Base-by-base conservation (phyloP, 208 protist species). In the Zelonia costaricensis region DNA sequence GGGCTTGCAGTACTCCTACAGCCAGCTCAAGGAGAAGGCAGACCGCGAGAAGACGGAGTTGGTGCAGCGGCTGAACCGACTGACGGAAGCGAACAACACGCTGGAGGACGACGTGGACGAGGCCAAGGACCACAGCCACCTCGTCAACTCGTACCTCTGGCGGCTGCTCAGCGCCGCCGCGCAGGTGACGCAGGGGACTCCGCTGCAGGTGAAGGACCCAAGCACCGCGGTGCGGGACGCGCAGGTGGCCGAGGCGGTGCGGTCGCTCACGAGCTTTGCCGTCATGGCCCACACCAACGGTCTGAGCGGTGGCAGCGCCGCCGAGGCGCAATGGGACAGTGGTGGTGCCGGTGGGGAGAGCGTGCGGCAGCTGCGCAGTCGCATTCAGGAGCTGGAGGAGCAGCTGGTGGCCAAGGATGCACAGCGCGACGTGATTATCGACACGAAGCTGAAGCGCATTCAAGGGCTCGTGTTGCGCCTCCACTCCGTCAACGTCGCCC, bases 381-480 rank as follows among this genome's bases (percentile, higher is more conserved):
- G 78, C 52, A 83, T 91, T 47, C 55, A 61, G 0, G 62, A 55
- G 12, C 55, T 84, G 43, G 70, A 88, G 72, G 56, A 67, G 47
- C 62, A 80, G 44, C 65, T 92, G 22, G 38, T 78, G 12, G 56
- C 70, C 13, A 84, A 80, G 62, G 85, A 91, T 56, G 77, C 84
- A 4, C 80, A 91, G 69, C 64, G 89, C 1, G 89, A 95, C 49
- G 73, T 92, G 10, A 88, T 93, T 33, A 58, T 95, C 4, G 89
- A 95, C 62, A 78, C 78, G 8, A 95, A 95, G 66, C 68, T 95
- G 60, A 91, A 92, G 68, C 77, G 89, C 25, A 93, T 95, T 62
- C 89, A 95, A 44, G 83, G 82, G 4, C 71, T 95, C 18, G 78
- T 81, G 25, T 55, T 95, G 28, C 69, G 76, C 5, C 70, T 93